Percentiles rank a stretch among this genome's conserved stretches.
Evolutionary conservation across 2,329 filamentous ascomycete species (phyloP).

Genomic region (Ceratocystis variospora): DNA sequence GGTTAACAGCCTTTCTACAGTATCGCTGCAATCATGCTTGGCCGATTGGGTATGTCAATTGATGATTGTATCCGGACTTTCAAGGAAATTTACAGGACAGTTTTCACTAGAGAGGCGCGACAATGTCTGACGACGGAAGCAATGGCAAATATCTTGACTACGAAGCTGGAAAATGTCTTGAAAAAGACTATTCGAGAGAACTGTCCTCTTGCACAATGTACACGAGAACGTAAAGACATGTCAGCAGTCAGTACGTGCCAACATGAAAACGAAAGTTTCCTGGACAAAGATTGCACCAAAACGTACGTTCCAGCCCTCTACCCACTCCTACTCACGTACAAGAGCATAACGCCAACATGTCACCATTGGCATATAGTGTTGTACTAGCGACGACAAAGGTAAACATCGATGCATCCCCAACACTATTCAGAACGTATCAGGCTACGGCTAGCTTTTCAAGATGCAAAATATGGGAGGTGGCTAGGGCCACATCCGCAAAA

Average conservation of each 20-base stretch:
- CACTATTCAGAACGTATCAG: slow-evolving; percentile 24
- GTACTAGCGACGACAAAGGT: not conserved
- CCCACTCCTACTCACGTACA: not conserved
- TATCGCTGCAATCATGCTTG: not conserved
- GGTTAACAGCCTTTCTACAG: not conserved
- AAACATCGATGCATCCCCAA: slow-evolving; percentile 18
- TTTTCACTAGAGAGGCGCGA: not conserved
- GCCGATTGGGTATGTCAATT: not conserved
- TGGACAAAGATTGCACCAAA: not conserved
- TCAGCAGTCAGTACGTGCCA: not conserved
- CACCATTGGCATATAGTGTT: not conserved
- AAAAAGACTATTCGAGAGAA: not conserved
- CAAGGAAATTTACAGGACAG: not conserved
- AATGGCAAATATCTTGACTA: not conserved
- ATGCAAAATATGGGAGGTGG: slow-evolving; percentile 25
- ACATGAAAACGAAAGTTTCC: not conserved
- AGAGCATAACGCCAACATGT: not conserved
- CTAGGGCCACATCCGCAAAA: slow-evolving; percentile 24
- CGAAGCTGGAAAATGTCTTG: not conserved
- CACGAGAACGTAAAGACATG: not conserved
- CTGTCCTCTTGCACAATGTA: not conserved
- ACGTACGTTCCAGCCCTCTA: not conserved
- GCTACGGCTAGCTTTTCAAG: slow-evolving; percentile 18
- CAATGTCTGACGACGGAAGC: not conserved
- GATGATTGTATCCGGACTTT: not conserved